phyloP scores from a whole-genome alignment of 1,284 basidiomycete species.

The Chondrostereum purpureum region DNA sequence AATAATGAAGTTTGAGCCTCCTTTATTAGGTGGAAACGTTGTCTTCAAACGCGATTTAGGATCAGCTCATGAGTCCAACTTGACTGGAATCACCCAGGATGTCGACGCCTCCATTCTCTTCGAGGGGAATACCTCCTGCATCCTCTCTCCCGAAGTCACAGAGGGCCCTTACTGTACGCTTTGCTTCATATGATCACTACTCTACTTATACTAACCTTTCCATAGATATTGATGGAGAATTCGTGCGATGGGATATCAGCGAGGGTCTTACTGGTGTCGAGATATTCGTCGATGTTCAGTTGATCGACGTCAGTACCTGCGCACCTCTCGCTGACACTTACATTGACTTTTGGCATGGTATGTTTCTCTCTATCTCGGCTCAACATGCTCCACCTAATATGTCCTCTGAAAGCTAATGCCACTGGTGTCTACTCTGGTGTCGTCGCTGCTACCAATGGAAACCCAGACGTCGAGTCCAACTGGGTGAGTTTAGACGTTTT shows the following conservation, averaged over 20 bases:
- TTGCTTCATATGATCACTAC: not conserved
- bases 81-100: slow-evolving; percentile 13
- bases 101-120: slow-evolving; percentile 11
- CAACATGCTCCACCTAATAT: not conserved
- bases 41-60: slow-evolving; percentile 8
- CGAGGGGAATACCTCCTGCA: slow-evolving; percentile 9
- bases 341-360: slow-evolving; percentile 15
- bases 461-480: slow-evolving; percentile 4
- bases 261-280: slow-evolving; percentile 21
- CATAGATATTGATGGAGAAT: slow-evolving; percentile 12
- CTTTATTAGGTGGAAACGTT: not conserved
- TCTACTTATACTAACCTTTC: not conserved
- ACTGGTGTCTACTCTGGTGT: slow-evolving; percentile 12
- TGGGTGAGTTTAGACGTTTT: slow-evolving; percentile 1
- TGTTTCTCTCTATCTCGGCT: not conserved
- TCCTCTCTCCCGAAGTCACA: slow-evolving; percentile 13
- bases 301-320: slow-evolving; percentile 45
- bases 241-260: slow-evolving; percentile 14
- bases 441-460: slow-evolving; percentile 10
- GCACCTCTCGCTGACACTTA: slow-evolving; percentile 17
- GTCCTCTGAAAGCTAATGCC: slow-evolving; percentile 8
- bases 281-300: slow-evolving; percentile 37
- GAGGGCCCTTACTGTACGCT: slow-evolving; percentile 13
- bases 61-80: slow-evolving; percentile 11
- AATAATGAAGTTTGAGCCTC: too few species aligned